Evolutionary conservation across 108 stramenopile species (phyloP).

Genomic region (Cyclotella baltica): DNA sequence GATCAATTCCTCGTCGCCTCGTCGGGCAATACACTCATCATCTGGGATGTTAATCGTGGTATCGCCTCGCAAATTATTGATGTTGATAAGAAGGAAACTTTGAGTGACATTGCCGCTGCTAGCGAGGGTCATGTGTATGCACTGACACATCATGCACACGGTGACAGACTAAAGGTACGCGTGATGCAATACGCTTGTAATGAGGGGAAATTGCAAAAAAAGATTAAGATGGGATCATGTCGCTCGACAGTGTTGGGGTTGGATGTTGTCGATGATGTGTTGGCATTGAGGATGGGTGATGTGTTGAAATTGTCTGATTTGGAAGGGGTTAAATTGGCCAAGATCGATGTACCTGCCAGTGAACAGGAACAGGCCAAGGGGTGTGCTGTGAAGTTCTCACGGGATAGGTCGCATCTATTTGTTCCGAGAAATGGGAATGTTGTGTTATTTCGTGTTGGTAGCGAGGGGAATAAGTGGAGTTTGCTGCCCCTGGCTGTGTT

Average conservation of each 20-base stretch:
- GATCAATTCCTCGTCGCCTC: conserved; percentile 16
- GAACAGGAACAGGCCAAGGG: background rate
- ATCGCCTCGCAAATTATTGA: conserved; percentile 35
- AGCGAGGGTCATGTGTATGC: conserved; percentile 19
- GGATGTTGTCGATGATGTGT: conserved; percentile 1
- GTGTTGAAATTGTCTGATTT: conserved; percentile 21
- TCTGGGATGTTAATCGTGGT: conserved; percentile 50
- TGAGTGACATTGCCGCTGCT: conserved; percentile 37
- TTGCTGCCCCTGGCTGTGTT: background rate
- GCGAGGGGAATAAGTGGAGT: background rate
- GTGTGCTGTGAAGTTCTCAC: background rate
- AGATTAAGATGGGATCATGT: conserved; percentile 44
- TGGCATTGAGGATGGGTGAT: conserved; percentile 30
- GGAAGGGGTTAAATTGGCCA: conserved; percentile 33
- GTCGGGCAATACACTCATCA: conserved; percentile 10
- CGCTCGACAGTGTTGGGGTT: conserved; percentile 11
- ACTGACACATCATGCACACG: conserved; percentile 1
- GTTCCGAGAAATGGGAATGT: background rate
- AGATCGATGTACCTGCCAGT: conserved; percentile 5
- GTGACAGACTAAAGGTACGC: conserved; percentile 26
- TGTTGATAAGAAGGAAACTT: conserved; percentile 7
- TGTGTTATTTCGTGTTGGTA: background rate
- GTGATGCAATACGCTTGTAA: conserved; percentile 47
- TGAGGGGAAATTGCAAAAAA: conserved; percentile 16
- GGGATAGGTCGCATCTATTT: background rate